phyloP scores from a whole-genome alignment of 2,329 filamentous ascomycete species.

The Chaetomiaceae sp. region DNA sequence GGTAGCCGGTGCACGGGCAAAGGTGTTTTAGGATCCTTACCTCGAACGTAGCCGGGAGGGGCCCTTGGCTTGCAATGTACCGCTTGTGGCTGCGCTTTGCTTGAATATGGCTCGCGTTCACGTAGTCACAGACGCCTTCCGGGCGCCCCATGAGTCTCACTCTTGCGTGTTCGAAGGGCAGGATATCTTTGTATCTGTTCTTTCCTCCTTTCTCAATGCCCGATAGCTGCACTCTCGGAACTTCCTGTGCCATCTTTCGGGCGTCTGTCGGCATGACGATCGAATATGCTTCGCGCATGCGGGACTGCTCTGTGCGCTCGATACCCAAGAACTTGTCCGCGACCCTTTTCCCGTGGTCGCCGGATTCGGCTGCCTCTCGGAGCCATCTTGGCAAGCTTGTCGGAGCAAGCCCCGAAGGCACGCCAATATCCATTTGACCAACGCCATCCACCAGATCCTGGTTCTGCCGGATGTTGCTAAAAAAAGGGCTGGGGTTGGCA shows the following conservation, averaged over 20 bases:
- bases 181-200: constrained; percentile 96
- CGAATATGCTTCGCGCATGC: constrained; percentile 79
- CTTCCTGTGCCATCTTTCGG: constrained; percentile 20
- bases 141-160: constrained; percentile 70
- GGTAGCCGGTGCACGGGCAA: neutral
- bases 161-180: constrained; percentile 89
- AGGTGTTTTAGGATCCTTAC: constrained; percentile 49
- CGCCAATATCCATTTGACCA: constrained; percentile 64
- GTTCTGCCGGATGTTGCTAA: constrained; percentile 92
- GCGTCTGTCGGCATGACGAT: constrained; percentile 43
- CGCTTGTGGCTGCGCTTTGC: constrained; percentile 78
- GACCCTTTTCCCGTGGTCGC: constrained; percentile 73
- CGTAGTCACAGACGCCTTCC: constrained; percentile 76
- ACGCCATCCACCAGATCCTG: constrained; percentile 93
- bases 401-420: constrained; percentile 44
- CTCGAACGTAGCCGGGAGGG: constrained; percentile 85
- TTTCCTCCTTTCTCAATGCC: constrained; percentile 93
- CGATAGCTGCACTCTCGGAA: constrained; percentile 63
- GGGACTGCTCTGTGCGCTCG: constrained; percentile 77
- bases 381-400: constrained; percentile 72
- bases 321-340: constrained; percentile 80
- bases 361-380: constrained; percentile 57
- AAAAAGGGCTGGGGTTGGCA: constrained; percentile 79
- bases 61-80: constrained; percentile 94
- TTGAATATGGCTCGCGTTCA: constrained; percentile 88